Base-by-base conservation (phyloP, 179 eudicot species). In the Heliamphora ciliata region DNA sequence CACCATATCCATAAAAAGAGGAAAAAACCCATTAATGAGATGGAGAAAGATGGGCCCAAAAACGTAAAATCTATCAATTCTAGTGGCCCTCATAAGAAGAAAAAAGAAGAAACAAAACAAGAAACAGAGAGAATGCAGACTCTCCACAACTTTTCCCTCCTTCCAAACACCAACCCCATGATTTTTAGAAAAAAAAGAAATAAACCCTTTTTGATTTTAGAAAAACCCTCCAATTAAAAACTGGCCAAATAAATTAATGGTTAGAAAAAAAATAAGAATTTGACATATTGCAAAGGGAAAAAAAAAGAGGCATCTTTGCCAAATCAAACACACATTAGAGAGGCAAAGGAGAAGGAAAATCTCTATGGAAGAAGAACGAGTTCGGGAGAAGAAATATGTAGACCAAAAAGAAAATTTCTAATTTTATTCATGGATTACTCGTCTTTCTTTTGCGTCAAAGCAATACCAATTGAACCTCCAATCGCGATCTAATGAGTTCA, bases 1-100 rank as follows among this genome's bases (percentile, higher is more conserved):
- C 52, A 44, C 46, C 83, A 51, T 61, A 75, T 82, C 79, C 67
- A 15, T 54, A 7, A 48, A 24, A 54, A 46, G 40, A 6, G 40
- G 56, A 46, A 48, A 65, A 79, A 79, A 9, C 63, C 51, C 51
- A 24, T 17, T 5, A 6, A 48, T 21, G 40, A 74, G 64, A 65
- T 59, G 59, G 67, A 70, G 69, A 74, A 79, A 84, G 11, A 74
- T 51, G 61, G 51, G 6, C 70, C 67, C 48, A 80, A 71, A 58
- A 74, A 44, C n/a, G 15, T 56, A 31, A 74, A 8, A 40, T 70
- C 55, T 3, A 31, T 40, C 54, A 54, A 68, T 68, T 68, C 40
- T 51, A 24, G 48, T 17, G 56, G 70, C 59, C 47, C 14, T 63
- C 40, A 31, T 31, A 31, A 31, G 40, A 15, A 77, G 68, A 10